Conservation (phyloP, 1,284 basidiomycete species). For the Ustilago cynodontis region DNA sequence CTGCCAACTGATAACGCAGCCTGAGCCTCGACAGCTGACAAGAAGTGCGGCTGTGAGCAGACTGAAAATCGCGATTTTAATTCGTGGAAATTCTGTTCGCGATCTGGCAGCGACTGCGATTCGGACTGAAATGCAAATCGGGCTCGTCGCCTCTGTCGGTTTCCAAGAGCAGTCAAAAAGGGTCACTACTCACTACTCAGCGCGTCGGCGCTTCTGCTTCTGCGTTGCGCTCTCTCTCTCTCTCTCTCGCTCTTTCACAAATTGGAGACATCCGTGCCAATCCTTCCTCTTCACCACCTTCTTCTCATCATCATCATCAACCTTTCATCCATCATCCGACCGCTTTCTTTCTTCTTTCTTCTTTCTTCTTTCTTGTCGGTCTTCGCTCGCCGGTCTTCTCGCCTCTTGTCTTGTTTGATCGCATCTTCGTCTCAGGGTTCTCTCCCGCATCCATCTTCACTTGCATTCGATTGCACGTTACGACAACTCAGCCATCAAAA, state of each 20-base stretch:
- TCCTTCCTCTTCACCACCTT: not conserved
- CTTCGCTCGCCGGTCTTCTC: not conserved
- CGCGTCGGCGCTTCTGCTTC: not conserved
- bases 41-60: too few relatives aligned
- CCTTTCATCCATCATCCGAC: not conserved
- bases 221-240: not conserved
- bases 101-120: too few relatives aligned
- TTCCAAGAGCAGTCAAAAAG: too few relatives aligned
- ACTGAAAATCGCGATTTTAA: too few relatives aligned
- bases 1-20: too few relatives aligned
- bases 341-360: not conserved
- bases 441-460: not conserved
- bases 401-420: not conserved
- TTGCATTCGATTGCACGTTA: not conserved
- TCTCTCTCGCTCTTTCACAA: not conserved
- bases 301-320: not conserved
- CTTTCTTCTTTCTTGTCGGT: too few relatives aligned
- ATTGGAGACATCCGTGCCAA: slow-evolving; percentile 1
- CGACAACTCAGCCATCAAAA: not conserved
- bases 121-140: too few relatives aligned
- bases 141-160: not conserved
- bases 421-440: not conserved
- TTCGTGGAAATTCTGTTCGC: too few relatives aligned
- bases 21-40: too few relatives aligned
- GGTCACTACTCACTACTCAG: not conserved